Evolutionary conservation across 1,284 basidiomycete genomes (phyloP).

Genomic region (Heterobasidion irregulare): DNA sequence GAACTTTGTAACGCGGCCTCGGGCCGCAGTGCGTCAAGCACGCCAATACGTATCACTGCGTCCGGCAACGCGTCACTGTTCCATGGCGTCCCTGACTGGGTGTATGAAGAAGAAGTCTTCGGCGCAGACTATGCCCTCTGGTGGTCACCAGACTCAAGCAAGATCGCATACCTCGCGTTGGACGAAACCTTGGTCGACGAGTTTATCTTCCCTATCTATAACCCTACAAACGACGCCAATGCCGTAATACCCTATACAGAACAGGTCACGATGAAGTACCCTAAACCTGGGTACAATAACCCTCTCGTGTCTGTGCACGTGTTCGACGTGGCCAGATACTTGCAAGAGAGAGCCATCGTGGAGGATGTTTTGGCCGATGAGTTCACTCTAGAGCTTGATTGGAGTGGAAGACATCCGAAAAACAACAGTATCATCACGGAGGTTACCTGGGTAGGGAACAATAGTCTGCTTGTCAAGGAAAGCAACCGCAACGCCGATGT

Average conservation of each 20-base stretch:
- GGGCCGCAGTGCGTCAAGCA: constrained; percentile 25
- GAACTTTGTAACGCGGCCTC: background rate
- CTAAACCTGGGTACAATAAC: constrained; percentile 88
- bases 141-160: constrained; percentile 83
- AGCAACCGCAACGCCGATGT: constrained; percentile 76
- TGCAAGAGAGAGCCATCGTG: constrained; percentile 25
- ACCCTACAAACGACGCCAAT: constrained; percentile 63
- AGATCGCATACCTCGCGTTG: constrained; percentile 78
- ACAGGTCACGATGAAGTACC: constrained; percentile 80
- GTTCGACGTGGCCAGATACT: constrained; percentile 58
- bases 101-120: constrained; percentile 94
- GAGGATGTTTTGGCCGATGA: constrained; percentile 30
- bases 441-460: constrained; percentile 79
- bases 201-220: constrained; percentile 87
- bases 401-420: constrained; percentile 49
- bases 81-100: constrained; percentile 95
- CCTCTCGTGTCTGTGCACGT: constrained; percentile 82
- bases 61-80: constrained; percentile 82
- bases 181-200: constrained; percentile 87
- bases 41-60: constrained; percentile 72
- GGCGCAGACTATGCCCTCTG: constrained; percentile 70
- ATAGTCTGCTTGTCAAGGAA: constrained; percentile 78
- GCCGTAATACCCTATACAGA: constrained; percentile 74
- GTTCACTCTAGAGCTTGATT: constrained; percentile 53
- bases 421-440: constrained; percentile 74